Percentiles rank a stretch among this genome's conserved stretches.
These are phyloP conservation scores for Didymosphaeria variabile DNA, from an alignment of 2,329 filamentous ascomycete genomes.

Conservation along the genomic window DNA sequence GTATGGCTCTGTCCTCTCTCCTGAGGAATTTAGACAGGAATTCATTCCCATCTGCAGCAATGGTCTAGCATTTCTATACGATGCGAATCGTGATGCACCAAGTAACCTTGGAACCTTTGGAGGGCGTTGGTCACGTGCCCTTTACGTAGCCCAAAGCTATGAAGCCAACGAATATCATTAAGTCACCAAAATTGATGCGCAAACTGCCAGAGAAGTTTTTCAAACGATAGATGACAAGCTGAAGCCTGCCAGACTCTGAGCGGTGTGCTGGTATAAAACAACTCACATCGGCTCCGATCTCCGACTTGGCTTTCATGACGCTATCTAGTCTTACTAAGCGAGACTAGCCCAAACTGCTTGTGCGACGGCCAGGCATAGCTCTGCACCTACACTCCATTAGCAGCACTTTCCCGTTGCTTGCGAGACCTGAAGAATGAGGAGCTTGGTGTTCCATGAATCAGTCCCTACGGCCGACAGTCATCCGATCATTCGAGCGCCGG, in stretches of 20 bases:
- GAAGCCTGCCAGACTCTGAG: neutral
- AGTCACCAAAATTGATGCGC: neutral
- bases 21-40: neutral
- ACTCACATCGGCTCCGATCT: neutral
- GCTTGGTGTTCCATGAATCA: neutral
- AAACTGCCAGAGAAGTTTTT: neutral
- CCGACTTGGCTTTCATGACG: slow-evolving; percentile 5
- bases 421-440: neutral
- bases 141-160: neutral
- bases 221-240: neutral
- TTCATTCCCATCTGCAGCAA: neutral
- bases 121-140: neutral
- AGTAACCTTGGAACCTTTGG: too few relatives aligned
- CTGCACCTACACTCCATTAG: neutral
- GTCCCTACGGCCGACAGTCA: neutral
- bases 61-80: neutral
- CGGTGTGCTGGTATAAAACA: neutral
- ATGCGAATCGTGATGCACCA: neutral
- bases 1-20: neutral
- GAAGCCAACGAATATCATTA: neutral
- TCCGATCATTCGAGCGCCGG: neutral
- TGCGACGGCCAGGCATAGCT: neutral
- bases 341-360: neutral
- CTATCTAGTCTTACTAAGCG: neutral
- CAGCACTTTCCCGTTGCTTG: neutral